Evolutionary conservation across 1,139 yeast genomes (phyloP).

Genomic region (Debaryomyces psychrophilus): DNA sequence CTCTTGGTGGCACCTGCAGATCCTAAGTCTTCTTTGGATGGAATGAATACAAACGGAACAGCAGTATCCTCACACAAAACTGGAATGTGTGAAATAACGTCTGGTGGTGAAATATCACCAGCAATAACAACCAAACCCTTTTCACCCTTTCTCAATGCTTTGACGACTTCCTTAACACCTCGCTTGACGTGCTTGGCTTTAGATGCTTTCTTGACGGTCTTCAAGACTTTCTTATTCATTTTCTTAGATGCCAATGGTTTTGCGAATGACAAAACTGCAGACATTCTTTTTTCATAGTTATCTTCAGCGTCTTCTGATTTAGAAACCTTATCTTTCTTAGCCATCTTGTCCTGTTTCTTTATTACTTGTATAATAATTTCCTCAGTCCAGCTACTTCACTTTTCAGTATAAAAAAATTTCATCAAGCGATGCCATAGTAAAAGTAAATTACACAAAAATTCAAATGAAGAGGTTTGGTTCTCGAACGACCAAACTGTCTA

Average conservation of each 20-base stretch:
- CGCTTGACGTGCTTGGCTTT: constrained; percentile 98
- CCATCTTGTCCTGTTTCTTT: constrained; percentile 41
- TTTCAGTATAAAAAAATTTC: constrained; percentile 13
- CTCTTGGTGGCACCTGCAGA: constrained; percentile 99
- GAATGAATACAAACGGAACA: constrained; percentile 90
- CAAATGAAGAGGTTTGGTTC: constrained; percentile 1
- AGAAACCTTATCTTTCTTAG: constrained; percentile 51
- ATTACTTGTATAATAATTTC: background rate
- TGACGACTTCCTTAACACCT: constrained; percentile 98
- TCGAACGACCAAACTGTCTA: constrained; percentile 2
- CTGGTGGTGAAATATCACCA: constrained; percentile 97
- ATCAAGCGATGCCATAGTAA: constrained; percentile 14
- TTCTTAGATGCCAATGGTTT: constrained; percentile 95
- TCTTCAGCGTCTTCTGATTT: constrained; percentile 60
- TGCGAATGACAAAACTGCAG: constrained; percentile 91
- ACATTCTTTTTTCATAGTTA: constrained; percentile 88
- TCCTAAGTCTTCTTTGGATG: constrained; percentile 97
- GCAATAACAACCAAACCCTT: constrained; percentile 96
- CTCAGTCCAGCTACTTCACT: background rate
- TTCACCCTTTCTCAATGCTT: constrained; percentile 96
- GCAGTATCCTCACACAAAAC: constrained; percentile 93
- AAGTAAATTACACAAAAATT: constrained; percentile 6
- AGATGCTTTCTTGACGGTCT: constrained; percentile 95
- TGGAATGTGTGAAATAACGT: constrained; percentile 95
- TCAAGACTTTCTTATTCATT: constrained; percentile 90